Conservation (phyloP, 2,329 filamentous ascomycete species). For the Sporothrix brunneoviolacea region DNA sequence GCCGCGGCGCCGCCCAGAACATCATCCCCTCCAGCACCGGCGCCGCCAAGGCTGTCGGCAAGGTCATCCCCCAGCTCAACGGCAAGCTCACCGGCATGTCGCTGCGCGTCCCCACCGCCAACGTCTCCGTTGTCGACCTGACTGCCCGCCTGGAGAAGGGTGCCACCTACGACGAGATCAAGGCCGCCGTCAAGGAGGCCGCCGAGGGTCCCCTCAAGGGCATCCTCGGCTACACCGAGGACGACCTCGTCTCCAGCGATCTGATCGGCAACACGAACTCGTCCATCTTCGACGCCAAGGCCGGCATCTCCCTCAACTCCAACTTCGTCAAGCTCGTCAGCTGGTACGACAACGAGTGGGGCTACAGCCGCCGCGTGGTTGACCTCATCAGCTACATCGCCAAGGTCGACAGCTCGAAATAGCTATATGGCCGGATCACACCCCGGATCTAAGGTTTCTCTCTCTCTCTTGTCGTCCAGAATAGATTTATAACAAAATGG, state of each 20-base stretch:
- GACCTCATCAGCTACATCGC: slow-evolving; percentile 74
- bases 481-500: not conserved
- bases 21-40: slow-evolving; percentile 99
- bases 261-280: slow-evolving; percentile 88
- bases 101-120: slow-evolving; percentile 97
- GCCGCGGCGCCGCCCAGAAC: slow-evolving; percentile 97
- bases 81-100: slow-evolving; percentile 99
- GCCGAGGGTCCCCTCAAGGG: slow-evolving; percentile 80
- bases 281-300: slow-evolving; percentile 99
- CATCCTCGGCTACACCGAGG: slow-evolving; percentile 91
- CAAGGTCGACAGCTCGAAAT: slow-evolving; percentile 63
- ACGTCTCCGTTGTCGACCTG: slow-evolving; percentile 98
- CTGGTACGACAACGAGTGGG: slow-evolving; percentile 99
- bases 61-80: slow-evolving; percentile 96
- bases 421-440: slow-evolving; percentile 20
- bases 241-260: slow-evolving; percentile 91
- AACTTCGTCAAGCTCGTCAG: slow-evolving; percentile 98
- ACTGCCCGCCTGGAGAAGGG: slow-evolving; percentile 90
- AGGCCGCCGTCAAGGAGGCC: slow-evolving; percentile 81
- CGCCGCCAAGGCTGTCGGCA: slow-evolving; percentile 99
- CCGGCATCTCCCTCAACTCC: slow-evolving; percentile 95
- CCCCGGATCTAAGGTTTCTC: slow-evolving; percentile 11
- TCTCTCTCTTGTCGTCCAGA: too few species aligned
- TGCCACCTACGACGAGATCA: slow-evolving; percentile 87
- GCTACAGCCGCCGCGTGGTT: slow-evolving; percentile 92